Evolutionary conservation across 2,329 filamentous ascomycete genomes (phyloP), one percentile per base, ranked within the genome.

Genomic region (Microcera coccophila): DNA sequence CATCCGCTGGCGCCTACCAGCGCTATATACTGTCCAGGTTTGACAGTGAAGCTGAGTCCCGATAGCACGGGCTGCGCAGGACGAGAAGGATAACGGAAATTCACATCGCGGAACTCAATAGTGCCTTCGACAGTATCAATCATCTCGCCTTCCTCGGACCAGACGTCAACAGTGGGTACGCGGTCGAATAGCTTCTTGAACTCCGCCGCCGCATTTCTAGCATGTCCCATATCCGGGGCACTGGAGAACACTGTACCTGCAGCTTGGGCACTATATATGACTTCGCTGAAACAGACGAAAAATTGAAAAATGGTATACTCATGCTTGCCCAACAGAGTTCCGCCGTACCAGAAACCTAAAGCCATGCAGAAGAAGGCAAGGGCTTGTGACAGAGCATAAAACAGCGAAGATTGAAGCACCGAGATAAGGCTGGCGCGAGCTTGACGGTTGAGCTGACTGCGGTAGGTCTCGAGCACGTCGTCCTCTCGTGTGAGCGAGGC

Each of bases 221-320:
- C 88, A 66, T 95, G 91, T 53, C 85, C 82, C 82, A 91, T 90
- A 54, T 93, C 86, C 3, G 87, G 85, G 1, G 86, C 85, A 62
- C 88, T 93, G n/a, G 81, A 87, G 73, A 90, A 95, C 58, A 89
- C 82, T 12, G 81, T 84, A 4, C 90, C 90, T 2, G 90, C 90
- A 4, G 87, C 89, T 63, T 95, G 88, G 0, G 89, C 84, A 45
- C 89, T 87, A 60, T 42, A 71, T 57, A 51, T 35, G 2, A 53
- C 21, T 10, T 43, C 32, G 1, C 20, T 24, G 11, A 51, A 53
- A 12, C 44, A 51, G n/a, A 40, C 38, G 12, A 49, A 53, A 18
- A 53, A 51, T 18, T 53, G 48, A 19, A 51, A 51, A 32, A 51
- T 38, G 4, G 44, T 29, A 20, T 53, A 54, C 28, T 54, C 44